phyloP scores from a whole-genome alignment of 108 stramenopile genomes.

The Parietichytrium sp. region DNA sequence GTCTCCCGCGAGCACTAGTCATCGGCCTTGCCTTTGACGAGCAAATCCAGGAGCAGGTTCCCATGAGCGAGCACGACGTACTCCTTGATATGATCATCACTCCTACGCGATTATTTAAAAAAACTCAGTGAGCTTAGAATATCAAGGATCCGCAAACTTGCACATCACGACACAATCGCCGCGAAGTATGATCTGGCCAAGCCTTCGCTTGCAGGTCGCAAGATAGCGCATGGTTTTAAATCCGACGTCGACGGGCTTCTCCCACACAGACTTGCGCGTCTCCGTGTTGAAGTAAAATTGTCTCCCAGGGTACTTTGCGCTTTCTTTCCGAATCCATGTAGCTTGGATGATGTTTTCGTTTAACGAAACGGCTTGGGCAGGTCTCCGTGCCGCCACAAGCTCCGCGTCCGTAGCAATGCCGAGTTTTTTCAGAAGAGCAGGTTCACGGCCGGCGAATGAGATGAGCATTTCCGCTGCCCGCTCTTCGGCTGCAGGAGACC shows the following conservation, averaged over 20 bases:
- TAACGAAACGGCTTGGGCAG: background rate
- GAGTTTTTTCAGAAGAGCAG: background rate
- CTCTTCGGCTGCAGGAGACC: background rate
- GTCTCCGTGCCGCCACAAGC: background rate
- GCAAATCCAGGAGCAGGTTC: background rate
- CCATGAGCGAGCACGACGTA: slow-evolving; percentile 21
- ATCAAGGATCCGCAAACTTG: background rate
- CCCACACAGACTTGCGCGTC: background rate
- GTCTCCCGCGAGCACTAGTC: background rate
- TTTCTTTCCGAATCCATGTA: background rate
- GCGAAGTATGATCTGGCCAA: slow-evolving; percentile 1
- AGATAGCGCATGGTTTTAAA: background rate
- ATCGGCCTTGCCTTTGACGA: slow-evolving; percentile 14
- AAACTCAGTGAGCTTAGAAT: background rate
- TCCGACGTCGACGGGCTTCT: background rate
- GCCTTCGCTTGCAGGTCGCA: background rate
- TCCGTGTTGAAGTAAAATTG: background rate
- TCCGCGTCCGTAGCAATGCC: background rate
- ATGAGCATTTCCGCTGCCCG: background rate
- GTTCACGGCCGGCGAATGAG: background rate
- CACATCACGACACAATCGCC: slow-evolving; percentile 24
- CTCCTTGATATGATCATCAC: background rate
- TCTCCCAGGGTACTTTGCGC: slow-evolving; percentile 5
- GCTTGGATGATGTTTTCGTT: background rate
- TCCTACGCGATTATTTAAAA: background rate